A percentile compares a stretch with the other conserved stretches of the same genome.
Conservation (phyloP, 164 flowering plant genomes). For the Saururus chinensis region DNA sequence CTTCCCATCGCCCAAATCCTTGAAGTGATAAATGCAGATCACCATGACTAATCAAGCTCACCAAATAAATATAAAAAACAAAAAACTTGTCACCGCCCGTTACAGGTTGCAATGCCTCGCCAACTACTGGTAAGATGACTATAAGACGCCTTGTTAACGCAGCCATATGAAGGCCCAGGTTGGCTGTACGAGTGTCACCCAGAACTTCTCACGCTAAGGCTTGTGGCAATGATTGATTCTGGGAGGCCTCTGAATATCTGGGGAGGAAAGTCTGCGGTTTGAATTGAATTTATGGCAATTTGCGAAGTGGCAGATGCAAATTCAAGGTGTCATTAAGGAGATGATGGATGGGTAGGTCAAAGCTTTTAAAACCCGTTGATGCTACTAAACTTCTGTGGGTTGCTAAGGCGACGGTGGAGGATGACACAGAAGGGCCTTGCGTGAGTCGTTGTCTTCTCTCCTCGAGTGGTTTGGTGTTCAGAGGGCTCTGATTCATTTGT, state of each 20-base stretch:
- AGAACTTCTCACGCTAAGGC: background rate
- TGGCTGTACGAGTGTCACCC: background rate
- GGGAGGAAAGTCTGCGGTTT: constrained; percentile 8
- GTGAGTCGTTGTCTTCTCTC: constrained; percentile 11
- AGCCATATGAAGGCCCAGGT: background rate
- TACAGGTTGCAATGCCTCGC: background rate
- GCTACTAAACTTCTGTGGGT: constrained; percentile 10
- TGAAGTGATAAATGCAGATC: background rate
- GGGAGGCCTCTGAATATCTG: background rate
- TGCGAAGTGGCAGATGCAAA: constrained; percentile 40
- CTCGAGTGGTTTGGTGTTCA: constrained; percentile 13
- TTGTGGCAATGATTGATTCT: background rate
- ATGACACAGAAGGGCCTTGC: constrained; percentile 17
- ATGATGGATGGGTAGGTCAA: constrained; percentile 46
- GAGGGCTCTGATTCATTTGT: constrained; percentile 15
- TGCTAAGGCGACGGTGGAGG: constrained; percentile 11
- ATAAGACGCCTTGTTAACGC: background rate
- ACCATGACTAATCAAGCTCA: background rate
- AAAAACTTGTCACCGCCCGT: background rate
- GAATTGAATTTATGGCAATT: constrained; percentile 29
- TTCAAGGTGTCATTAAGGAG: constrained; percentile 27
- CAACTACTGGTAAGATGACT: background rate
- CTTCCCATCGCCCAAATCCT: background rate
- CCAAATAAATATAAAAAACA: background rate
- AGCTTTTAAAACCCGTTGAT: constrained; percentile 29